Conservation (phyloP, 2,329 filamentous ascomycete species). For the Nothophaeocryptopus gaeumannii region DNA sequence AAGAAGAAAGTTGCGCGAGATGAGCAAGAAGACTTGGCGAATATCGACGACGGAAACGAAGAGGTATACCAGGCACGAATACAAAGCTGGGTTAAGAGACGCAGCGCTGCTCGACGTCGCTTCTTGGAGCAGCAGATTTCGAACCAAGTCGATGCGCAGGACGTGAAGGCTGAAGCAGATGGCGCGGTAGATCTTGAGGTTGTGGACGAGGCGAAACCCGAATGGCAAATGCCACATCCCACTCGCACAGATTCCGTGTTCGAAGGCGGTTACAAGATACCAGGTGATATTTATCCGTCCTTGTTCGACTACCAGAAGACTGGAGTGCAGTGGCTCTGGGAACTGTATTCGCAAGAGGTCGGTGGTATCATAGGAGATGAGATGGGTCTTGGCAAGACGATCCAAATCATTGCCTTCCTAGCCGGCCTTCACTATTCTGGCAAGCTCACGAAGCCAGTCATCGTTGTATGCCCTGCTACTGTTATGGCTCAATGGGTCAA, state of each 20-base stretch:
- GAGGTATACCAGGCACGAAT: conserved; percentile 72
- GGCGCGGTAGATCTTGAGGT: conserved; percentile 37
- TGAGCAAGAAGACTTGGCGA: conserved; percentile 55
- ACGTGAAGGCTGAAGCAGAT: conserved; percentile 24
- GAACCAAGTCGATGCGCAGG: conserved; percentile 11
- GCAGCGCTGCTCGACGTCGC: conserved; percentile 57
- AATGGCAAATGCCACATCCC: conserved; percentile 87
- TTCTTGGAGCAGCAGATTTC: conserved; percentile 21
- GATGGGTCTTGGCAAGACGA: conserved; percentile 98
- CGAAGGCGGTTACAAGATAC: conserved; percentile 72
- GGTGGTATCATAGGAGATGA: conserved; percentile 96
- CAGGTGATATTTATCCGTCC: conserved; percentile 88
- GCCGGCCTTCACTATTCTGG: conserved; percentile 90
- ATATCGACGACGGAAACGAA: conserved; percentile 87
- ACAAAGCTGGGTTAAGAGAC: conserved; percentile 67
- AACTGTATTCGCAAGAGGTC: conserved; percentile 83
- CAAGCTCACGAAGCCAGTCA: conserved; percentile 76
- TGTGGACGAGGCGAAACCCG: conserved; percentile 44
- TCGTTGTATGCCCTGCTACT: conserved; percentile 90
- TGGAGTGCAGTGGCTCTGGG: conserved; percentile 92
- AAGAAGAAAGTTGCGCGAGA: conserved; percentile 29
- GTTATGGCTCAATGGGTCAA: conserved; percentile 98
- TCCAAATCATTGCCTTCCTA: conserved; percentile 76
- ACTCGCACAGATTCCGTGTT: conserved; percentile 73
- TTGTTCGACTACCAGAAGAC: conserved; percentile 97